phyloP scores from a whole-genome alignment of 257 asterid genomes.

The Gardenia jasminoides region DNA sequence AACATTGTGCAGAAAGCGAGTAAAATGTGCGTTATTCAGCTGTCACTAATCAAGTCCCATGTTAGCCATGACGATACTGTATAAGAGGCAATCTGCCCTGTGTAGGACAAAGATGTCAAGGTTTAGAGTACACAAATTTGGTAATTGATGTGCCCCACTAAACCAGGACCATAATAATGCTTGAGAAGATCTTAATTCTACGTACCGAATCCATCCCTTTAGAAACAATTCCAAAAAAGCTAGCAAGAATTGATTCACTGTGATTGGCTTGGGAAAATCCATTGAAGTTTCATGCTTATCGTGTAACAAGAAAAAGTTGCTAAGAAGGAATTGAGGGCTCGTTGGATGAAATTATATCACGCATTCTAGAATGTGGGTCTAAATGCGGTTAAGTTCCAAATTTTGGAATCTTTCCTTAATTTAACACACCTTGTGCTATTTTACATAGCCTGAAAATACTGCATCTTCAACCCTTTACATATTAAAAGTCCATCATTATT shows the following conservation, averaged over 20 bases:
- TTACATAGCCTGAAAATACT: no score
- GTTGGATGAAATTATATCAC: background rate
- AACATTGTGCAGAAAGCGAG: background rate
- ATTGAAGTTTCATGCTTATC: no score
- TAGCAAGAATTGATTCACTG: background rate
- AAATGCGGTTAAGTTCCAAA: background rate
- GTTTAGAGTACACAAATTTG: conserved; percentile 16
- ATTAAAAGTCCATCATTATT: background rate
- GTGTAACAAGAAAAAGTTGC: no score
- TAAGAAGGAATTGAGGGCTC: background rate
- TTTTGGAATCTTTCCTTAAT: no score
- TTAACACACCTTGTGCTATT: no score
- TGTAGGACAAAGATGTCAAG: conserved; percentile 32
- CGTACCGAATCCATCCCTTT: background rate
- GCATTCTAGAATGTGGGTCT: background rate
- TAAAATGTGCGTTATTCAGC: conserved; percentile 18
- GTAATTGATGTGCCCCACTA: conserved; percentile 33
- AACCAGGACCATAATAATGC: conserved; percentile 14
- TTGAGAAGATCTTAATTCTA: conserved; percentile 10
- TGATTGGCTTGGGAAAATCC: no score
- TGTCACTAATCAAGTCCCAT: conserved; percentile 4
- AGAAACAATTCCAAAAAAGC: background rate
- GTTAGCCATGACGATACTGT: conserved; percentile 14
- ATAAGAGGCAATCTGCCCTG: conserved; percentile 5
- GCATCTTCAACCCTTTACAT: no score